These are phyloP conservation scores for Elaeis oleifera DNA, from an alignment of 202 grass and related monocot species.

Conservation along the genomic window DNA sequence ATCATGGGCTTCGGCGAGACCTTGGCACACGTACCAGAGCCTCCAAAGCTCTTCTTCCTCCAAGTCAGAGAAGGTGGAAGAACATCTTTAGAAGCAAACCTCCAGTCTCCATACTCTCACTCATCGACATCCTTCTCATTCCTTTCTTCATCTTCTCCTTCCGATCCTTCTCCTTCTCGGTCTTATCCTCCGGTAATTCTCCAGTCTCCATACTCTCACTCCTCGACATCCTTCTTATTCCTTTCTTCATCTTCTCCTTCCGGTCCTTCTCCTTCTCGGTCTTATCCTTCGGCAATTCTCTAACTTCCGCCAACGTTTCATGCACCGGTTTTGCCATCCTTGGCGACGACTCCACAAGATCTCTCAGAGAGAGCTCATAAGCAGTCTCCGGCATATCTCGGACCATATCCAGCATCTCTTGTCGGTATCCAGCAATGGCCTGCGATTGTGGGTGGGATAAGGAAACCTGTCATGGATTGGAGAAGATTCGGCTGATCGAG, in stretches of 20 bases:
- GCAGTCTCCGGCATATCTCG: conserved; percentile 53
- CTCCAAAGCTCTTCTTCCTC: conserved; percentile 33
- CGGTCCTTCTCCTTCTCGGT: background rate
- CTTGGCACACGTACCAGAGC: background rate
- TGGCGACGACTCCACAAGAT: conserved; percentile 49
- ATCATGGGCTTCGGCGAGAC: conserved; percentile 42
- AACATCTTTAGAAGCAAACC: conserved; percentile 74
- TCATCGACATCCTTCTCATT: conserved; percentile 37
- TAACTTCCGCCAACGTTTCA: background rate
- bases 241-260: conserved; percentile 23
- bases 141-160: conserved; percentile 26
- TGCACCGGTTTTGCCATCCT: background rate
- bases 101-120: conserved; percentile 42
- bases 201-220: conserved; percentile 47
- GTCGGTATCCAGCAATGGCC: conserved; percentile 60
- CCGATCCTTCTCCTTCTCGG: background rate
- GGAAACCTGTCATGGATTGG: background rate
- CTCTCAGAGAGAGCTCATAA: conserved; percentile 79
- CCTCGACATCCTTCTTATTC: conserved; percentile 36
- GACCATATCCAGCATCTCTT: conserved; percentile 83
- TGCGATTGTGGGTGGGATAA: conserved; percentile 27
- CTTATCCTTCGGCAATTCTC: no score
- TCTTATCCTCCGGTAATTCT: background rate
- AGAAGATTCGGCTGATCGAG: background rate
- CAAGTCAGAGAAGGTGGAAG: conserved; percentile 34